Evolutionary conservation across 2,329 filamentous ascomycete genomes (phyloP).

Genomic region (Allantophomopsis cytisporea): DNA sequence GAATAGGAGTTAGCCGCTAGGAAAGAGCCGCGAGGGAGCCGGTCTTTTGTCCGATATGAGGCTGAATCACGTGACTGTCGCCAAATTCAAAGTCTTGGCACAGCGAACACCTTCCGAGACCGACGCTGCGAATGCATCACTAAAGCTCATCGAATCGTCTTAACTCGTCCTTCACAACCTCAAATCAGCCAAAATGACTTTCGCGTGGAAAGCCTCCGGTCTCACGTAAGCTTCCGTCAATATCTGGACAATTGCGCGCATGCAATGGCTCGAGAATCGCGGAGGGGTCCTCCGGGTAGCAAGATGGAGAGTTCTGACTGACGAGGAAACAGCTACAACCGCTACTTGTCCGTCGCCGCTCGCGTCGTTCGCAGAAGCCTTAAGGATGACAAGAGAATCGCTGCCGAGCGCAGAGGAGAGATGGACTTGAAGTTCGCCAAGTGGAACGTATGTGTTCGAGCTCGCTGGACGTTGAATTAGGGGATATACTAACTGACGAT

Average conservation of each 20-base stretch:
- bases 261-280: too few species aligned
- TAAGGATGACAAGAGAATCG: slow-evolving; percentile 85
- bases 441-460: slow-evolving; percentile 66
- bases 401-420: slow-evolving; percentile 79
- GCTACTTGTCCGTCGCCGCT: slow-evolving; percentile 91
- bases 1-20: too few species aligned
- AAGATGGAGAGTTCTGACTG: neutral
- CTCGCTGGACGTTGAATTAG: slow-evolving; percentile 15
- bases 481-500: slow-evolving; percentile 2
- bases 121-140: too few species aligned
- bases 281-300: too few species aligned
- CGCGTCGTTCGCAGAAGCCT: slow-evolving; percentile 91
- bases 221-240: slow-evolving; percentile 35
- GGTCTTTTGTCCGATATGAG: too few species aligned
- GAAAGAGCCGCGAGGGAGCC: neutral
- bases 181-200: slow-evolving; percentile 50
- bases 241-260: too few species aligned
- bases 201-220: slow-evolving; percentile 97
- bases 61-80: too few species aligned
- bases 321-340: slow-evolving; percentile 77
- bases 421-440: slow-evolving; percentile 83
- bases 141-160: neutral
- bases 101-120: too few species aligned
- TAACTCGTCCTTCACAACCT: slow-evolving; percentile 4
- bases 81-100: too few species aligned